phyloP scores from a whole-genome alignment of 768 basidiomycete species.

The Leucosporidium yakuticum region DNA sequence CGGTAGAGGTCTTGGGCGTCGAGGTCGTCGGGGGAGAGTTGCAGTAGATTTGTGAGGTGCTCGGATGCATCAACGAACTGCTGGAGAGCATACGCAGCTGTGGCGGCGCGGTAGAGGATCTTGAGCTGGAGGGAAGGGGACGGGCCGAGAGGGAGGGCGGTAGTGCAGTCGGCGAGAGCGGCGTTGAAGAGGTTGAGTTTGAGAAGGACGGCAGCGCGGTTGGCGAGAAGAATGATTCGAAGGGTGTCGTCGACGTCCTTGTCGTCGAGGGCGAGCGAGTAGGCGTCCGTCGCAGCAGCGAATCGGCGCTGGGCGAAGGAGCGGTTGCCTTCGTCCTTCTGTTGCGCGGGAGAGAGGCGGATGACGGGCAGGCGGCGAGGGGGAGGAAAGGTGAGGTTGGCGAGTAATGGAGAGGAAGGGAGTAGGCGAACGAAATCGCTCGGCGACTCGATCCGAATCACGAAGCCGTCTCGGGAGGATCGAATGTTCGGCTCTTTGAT shows the following conservation, averaged over 20 bases:
- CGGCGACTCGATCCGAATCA: constrained; percentile 22
- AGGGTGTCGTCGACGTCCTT: not conserved
- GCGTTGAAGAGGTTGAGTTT: constrained; percentile 22
- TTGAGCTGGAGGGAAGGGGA: constrained; percentile 2
- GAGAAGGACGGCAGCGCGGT: constrained; percentile 15
- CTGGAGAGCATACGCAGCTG: constrained; percentile 14
- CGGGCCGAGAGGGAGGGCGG: not conserved
- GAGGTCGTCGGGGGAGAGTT: constrained; percentile 8
- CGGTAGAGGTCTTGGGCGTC: constrained; percentile 42
- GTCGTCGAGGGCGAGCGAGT: constrained; percentile 8
- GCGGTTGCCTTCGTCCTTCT: constrained; percentile 10
- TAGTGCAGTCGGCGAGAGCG: constrained; percentile 9
- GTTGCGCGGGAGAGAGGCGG: not conserved
- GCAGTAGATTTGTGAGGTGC: constrained; percentile 21
- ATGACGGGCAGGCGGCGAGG: not conserved
- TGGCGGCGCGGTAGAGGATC: constrained; percentile 8
- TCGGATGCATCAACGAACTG: constrained; percentile 15
- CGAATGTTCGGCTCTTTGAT: constrained; percentile 20
- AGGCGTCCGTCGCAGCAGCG: constrained; percentile 14
- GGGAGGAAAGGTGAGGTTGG: not conserved
- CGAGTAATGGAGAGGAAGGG: constrained; percentile 8
- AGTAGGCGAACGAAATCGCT: constrained; percentile 17
- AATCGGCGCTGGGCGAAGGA: not conserved
- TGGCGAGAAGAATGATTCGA: constrained; percentile 2
- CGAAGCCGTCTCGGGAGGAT: constrained; percentile 1